Evolutionary conservation across 495 filamentous ascomycete genomes (phyloP), one percentile per base, ranked within the genome.

Genomic region (Cercophora samala): DNA sequence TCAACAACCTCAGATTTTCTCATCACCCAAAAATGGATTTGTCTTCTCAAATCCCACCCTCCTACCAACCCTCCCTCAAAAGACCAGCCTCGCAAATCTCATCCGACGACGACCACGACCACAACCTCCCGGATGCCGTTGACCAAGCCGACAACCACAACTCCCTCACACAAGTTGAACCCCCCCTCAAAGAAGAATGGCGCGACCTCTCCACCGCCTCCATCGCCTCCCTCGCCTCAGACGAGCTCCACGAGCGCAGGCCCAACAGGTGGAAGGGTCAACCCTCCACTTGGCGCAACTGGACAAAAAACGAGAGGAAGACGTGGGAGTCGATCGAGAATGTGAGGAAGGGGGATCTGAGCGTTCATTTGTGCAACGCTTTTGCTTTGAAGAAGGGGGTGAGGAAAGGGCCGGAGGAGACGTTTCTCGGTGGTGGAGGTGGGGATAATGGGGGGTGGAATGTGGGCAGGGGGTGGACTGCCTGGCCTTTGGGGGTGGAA

Each of bases 311-410:
- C 3, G 91, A 93, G 55, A 79, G 88, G 6, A 75, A 79, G 19
- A 77, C 88, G 1, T 82, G 82, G n/a, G 72, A 83, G 2, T 83
- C 85, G 23, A 75, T 94, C 9, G 80, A 88, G 46, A 78, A 85
- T 11, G 71, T 84, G 29, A 76, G 82, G 18, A 83, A 85, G 25
- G 77, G 82, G 66, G 87, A 97, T 67, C 79, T 96, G n/a, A 79
- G 83, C 1, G 76, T 88, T 29, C 92, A 96, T 81, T 76, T 97
- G 23, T 95, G 90, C 75, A 92, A 93, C 75, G 83, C 88, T 0
- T 87, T 87, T 76, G 81, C 79, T 29, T 75, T 92, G 56, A 90
- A 87, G 70, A 76, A 75, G 17, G 75, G 83, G 29, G 72, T 77
- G 5, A 75, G 74, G 64, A 68, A 67, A 55, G 68, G 19, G 68